Conservation (phyloP, 495 filamentous ascomycete genomes). For the Antarctomyces pellizariae region DNA sequence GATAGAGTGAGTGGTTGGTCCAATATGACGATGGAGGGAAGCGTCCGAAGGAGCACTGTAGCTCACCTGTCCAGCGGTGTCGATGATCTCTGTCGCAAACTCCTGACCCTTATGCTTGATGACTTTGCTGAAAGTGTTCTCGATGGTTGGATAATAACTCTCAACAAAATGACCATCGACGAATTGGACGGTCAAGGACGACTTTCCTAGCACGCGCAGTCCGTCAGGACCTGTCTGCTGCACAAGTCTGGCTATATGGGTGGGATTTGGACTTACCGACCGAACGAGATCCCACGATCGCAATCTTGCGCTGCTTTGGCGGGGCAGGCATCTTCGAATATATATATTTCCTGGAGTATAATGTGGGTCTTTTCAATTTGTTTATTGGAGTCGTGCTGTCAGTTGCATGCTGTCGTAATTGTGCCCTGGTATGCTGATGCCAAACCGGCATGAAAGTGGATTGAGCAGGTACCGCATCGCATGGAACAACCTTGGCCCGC, state of each 20-base stretch:
- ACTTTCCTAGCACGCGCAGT: slow-evolving; percentile 48
- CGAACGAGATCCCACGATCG: slow-evolving; percentile 90
- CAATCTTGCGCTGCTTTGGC: slow-evolving; percentile 91
- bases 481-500: too few relatives aligned
- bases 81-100: slow-evolving; percentile 90
- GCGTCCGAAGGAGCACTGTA: background rate
- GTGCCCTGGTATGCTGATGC: too few relatives aligned
- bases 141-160: slow-evolving; percentile 96
- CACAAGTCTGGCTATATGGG: background rate
- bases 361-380: too few relatives aligned
- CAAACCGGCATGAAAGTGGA: too few relatives aligned
- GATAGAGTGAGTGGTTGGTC: slow-evolving; percentile 5
- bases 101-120: slow-evolving; percentile 85
- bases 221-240: background rate
- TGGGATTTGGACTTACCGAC: slow-evolving; percentile 42
- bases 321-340: slow-evolving; percentile 55
- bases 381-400: too few relatives aligned
- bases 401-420: too few relatives aligned
- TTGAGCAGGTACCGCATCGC: too few relatives aligned
- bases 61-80: slow-evolving; percentile 87
- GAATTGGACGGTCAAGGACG: slow-evolving; percentile 89
- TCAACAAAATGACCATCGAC: slow-evolving; percentile 97
- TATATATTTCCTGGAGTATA: too few relatives aligned
- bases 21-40: background rate
- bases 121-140: slow-evolving; percentile 92